A percentile compares a stretch with the other conserved stretches of the same genome.
Conservation (phyloP, 2,329 filamentous ascomycete genomes). For the Aspergillus fructus region DNA sequence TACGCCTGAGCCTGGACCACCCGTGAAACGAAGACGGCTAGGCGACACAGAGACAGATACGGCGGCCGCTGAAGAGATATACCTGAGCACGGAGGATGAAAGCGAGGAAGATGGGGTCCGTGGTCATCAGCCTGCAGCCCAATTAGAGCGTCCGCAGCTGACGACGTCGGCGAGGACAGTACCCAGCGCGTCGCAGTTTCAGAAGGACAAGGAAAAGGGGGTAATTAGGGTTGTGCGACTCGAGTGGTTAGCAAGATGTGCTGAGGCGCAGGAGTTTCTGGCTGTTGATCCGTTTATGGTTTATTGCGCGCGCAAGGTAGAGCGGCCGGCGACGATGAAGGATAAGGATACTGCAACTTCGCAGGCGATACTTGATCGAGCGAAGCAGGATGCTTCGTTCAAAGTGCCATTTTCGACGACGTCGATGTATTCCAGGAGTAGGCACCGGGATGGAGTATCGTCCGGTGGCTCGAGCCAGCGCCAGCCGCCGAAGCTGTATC, state of each 20-base stretch:
- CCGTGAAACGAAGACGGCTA: conserved; percentile 30
- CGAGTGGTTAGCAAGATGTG: conserved; percentile 55
- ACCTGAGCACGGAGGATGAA: conserved; percentile 35
- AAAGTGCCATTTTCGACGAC: conserved; percentile 9
- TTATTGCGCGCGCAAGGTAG: conserved; percentile 49
- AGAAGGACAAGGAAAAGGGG: conserved; percentile 18
- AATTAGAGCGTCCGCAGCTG: conserved; percentile 9
- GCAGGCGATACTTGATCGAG: conserved; percentile 52
- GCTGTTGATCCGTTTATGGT: conserved; percentile 52
- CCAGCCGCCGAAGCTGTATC: conserved; percentile 53
- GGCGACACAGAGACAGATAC: neutral
- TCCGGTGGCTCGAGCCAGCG: conserved; percentile 18
- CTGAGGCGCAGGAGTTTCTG: conserved; percentile 42
- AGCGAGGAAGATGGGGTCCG: conserved; percentile 23
- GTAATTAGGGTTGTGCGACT: conserved; percentile 52
- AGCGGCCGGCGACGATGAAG: conserved; percentile 29
- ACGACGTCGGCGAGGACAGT: neutral
- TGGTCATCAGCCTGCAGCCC: conserved; percentile 11
- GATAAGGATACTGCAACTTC: conserved; percentile 5
- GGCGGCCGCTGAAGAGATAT: conserved; percentile 19
- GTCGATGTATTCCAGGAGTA: neutral
- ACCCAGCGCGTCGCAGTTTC: neutral
- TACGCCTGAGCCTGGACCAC: conserved; percentile 5
- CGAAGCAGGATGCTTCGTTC: conserved; percentile 47
- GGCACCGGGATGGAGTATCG: conserved; percentile 20